These are phyloP conservation scores for Chaetomium olivaceum DNA, from an alignment of 2,329 filamentous ascomycete species.

Conservation along the genomic window DNA sequence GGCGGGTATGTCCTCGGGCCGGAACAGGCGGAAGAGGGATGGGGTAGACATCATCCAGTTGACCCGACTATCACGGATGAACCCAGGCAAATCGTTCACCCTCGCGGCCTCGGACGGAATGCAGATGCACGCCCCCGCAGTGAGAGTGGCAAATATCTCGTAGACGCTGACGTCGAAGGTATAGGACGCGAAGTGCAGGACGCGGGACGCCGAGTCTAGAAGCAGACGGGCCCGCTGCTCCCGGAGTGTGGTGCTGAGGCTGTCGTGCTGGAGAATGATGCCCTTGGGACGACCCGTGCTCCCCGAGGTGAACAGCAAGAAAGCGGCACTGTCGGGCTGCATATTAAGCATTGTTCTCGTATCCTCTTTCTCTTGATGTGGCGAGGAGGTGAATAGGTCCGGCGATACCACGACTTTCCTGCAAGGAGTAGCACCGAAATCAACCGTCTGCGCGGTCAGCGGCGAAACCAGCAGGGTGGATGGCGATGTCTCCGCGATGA, in stretches of 20 bases:
- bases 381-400: background rate
- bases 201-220: background rate
- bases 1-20: background rate
- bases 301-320: no score
- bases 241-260: background rate
- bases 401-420: no score
- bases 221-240: no score
- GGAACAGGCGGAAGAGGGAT: background rate
- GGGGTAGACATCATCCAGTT: background rate
- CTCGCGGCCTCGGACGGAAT: background rate
- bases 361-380: conserved; percentile 1
- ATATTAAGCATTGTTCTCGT: background rate
- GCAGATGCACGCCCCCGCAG: background rate
- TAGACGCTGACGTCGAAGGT: background rate
- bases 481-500: no score
- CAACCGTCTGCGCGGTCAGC: no score
- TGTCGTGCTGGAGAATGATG: no score
- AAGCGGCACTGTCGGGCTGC: no score
- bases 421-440: no score
- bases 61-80: background rate
- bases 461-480: no score
- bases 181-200: background rate
- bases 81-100: conserved; percentile 2
- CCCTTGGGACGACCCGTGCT: no score
- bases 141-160: background rate